Percentiles rank a stretch among this genome's conserved stretches.
These are phyloP conservation scores for Yarrowia sp. DNA, from an alignment of 805 yeast species.

Conservation along the genomic window DNA sequence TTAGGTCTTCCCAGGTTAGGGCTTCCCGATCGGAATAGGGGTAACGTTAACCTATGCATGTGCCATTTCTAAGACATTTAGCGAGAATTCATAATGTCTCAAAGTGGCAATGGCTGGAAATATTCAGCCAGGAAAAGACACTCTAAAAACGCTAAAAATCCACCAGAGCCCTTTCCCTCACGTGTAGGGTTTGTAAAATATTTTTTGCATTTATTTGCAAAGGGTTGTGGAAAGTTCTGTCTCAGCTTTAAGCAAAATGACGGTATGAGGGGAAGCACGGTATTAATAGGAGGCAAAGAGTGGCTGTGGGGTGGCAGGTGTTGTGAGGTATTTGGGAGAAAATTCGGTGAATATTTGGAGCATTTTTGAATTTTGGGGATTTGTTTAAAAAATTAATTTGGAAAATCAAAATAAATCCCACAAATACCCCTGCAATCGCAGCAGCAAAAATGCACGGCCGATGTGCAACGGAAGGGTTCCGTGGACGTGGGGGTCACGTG, in stretches of 20 bases:
- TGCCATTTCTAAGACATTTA: slow-evolving; percentile 27
- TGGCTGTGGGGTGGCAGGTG: too few relatives aligned
- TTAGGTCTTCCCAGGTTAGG: background rate
- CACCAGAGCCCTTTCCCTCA: too few relatives aligned
- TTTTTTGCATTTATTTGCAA: too few relatives aligned
- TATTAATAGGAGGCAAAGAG: too few relatives aligned
- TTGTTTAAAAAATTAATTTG: too few relatives aligned
- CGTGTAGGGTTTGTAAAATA: too few relatives aligned
- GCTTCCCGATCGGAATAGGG: slow-evolving; percentile 4
- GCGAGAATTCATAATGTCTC: slow-evolving; percentile 19
- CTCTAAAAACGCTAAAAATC: background rate
- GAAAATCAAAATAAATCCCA: background rate
- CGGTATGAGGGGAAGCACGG: too few relatives aligned
- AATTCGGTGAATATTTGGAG: too few relatives aligned
- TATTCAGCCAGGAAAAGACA: background rate
- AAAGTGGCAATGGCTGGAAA: slow-evolving; percentile 19
- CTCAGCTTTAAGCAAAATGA: too few relatives aligned
- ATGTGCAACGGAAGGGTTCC: background rate
- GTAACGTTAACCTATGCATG: slow-evolving; percentile 27
- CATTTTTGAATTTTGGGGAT: too few relatives aligned
- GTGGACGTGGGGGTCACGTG: background rate
- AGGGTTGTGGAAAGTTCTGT: too few relatives aligned
- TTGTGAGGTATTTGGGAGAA: too few relatives aligned
- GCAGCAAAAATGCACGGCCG: background rate
- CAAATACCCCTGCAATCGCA: background rate